Evolutionary conservation across 352 stramenopile genomes (phyloP).

Genomic region (Pythium aphanidermatum): DNA sequence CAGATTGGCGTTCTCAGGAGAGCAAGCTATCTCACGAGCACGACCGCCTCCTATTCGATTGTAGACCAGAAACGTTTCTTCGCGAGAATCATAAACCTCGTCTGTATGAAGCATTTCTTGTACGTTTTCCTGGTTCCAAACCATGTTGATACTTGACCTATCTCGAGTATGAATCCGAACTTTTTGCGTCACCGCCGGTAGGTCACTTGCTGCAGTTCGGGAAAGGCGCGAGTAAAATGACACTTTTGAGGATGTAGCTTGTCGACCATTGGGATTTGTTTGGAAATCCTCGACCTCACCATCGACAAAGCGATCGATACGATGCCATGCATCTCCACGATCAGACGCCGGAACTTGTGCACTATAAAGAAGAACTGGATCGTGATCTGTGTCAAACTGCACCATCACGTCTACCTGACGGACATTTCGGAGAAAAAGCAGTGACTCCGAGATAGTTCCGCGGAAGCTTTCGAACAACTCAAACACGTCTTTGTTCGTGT

Average conservation of each 20-base stretch:
- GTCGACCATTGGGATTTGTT: background rate
- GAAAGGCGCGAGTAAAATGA: constrained; percentile 61
- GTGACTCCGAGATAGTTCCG: constrained; percentile 60
- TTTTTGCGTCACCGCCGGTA: constrained; percentile 55
- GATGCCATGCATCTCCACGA: constrained; percentile 49
- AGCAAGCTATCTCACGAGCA: constrained; percentile 71
- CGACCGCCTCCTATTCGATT: constrained; percentile 83
- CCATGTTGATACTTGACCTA: constrained; percentile 16
- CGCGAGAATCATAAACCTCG: too few relatives aligned
- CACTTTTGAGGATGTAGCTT: constrained; percentile 26
- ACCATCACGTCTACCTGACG: constrained; percentile 82
- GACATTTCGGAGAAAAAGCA: constrained; percentile 91
- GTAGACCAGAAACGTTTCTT: constrained; percentile 80
- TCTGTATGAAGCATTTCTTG: too few relatives aligned
- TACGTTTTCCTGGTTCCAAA: too few relatives aligned
- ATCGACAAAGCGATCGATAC: constrained; percentile 59
- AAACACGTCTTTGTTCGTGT: constrained; percentile 59
- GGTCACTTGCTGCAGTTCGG: constrained; percentile 29
- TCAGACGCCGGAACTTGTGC: constrained; percentile 56
- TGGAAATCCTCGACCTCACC: constrained; percentile 1
- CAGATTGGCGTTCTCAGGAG: constrained; percentile 57
- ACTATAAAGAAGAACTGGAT: constrained; percentile 56
- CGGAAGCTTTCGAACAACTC: constrained; percentile 72
- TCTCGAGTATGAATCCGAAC: constrained; percentile 43
- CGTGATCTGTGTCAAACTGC: constrained; percentile 38